Base-by-base conservation (phyloP, 139 green algal species). In the Haematococcus sp. region DNA sequence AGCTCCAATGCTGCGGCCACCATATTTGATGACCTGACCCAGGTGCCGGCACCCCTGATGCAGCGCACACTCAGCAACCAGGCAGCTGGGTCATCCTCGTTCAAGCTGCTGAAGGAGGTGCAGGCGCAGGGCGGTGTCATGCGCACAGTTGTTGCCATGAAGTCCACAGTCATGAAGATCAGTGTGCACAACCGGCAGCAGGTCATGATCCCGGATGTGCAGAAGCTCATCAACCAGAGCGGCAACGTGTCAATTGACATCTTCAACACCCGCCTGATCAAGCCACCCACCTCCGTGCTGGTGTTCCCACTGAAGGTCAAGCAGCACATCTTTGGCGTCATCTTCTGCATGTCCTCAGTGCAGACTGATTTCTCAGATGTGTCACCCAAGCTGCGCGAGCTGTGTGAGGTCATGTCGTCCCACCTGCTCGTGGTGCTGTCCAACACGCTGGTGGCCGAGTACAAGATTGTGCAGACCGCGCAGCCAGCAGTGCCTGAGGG, bases 171-270 rank as follows among this genome's bases (percentile, higher is more conserved):
- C 43, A 84, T 89, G 81, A 84, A 85, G 63, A 89, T 89, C 28
- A 77, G 76, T 3, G 70, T 87, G 16, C 75, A 79, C 74, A 89
- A 87, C 74, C 76, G 82, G 67, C 83, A 89, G 78, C 84, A 89
- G 83, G 81, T 89, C 46, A 81, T 89, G 70, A 87, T 89, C 33
- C 84, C 84, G 17, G 84, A 89, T 31, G 84, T 89, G 13, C 84
- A 89, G 63, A 87, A 87, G 78, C 76, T 89, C 17, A 86, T 89
- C 76, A 89, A 89, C 71, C 84, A 89, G 76, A 75, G 71, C 46
- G 84, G 84, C 55, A 86, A 86, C 40, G 84, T 87, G 23, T 80
- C 73, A 49, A 80, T 74, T 0, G 84, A 89, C 67, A 81, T 89
- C 33, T 89, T 89, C 81, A 82, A 85, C 65, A 84, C 75, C 19